Conservation (phyloP, 1,284 basidiomycete genomes). For the Ganoderma sp. region DNA sequence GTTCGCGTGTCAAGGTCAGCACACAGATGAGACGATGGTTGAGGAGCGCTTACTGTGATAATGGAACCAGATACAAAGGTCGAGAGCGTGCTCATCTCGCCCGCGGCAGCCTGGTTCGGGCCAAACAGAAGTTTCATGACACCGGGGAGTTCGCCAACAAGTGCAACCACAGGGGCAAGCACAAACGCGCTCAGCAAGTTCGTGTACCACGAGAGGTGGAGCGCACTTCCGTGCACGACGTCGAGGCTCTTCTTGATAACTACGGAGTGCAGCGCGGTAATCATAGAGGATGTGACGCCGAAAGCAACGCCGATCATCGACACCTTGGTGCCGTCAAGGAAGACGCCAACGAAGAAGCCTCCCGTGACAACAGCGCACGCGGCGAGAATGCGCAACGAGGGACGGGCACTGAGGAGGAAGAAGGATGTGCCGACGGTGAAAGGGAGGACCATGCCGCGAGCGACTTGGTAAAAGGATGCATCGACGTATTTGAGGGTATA, state of each 20-base stretch:
- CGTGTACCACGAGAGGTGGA: constrained; percentile 84
- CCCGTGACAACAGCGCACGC: constrained; percentile 78
- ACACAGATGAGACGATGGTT: background rate
- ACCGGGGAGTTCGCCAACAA: constrained; percentile 73
- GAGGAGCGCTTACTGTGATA: constrained; percentile 62
- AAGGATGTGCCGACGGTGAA: constrained; percentile 85
- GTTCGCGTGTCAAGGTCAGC: background rate
- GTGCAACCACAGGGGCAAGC: constrained; percentile 68
- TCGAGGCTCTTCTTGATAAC: constrained; percentile 83
- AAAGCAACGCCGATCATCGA: constrained; percentile 71
- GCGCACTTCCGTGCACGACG: constrained; percentile 78
- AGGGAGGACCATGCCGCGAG: constrained; percentile 84
- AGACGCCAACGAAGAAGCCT: constrained; percentile 87
- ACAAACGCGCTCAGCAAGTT: constrained; percentile 76
- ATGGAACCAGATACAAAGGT: constrained; percentile 81
- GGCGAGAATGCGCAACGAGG: constrained; percentile 71
- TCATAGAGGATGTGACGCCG: constrained; percentile 77
- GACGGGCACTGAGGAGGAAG: constrained; percentile 72
- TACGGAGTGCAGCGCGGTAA: constrained; percentile 84
- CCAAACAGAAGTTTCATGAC: constrained; percentile 65
- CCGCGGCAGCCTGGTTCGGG: constrained; percentile 45
- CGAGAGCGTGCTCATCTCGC: constrained; percentile 52
- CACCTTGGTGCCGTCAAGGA: constrained; percentile 72
- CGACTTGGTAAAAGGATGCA: constrained; percentile 90
- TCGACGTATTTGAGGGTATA: constrained; percentile 92